These are phyloP conservation scores for Brettanomyces naardenensis DNA, from an alignment of 805 yeast species.

Conservation along the genomic window DNA sequence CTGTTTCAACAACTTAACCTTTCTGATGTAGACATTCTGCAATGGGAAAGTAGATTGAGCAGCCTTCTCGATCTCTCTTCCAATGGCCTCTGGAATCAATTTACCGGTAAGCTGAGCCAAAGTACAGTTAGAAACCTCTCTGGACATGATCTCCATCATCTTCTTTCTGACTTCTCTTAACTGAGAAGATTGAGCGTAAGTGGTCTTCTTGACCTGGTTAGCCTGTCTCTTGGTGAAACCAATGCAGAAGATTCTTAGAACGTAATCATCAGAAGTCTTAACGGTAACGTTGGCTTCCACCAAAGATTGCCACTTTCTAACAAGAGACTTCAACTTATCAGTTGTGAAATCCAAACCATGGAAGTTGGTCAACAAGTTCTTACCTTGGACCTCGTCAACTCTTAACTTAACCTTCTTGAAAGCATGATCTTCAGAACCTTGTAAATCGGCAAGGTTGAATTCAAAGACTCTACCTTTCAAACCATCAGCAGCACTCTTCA, in stretches of 20 bases:
- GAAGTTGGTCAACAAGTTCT: slow-evolving; percentile 98
- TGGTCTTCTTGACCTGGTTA: slow-evolving; percentile 95
- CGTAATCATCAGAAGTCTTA: slow-evolving; percentile 96
- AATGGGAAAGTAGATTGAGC: slow-evolving; percentile 93
- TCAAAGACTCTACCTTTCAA: slow-evolving; percentile 97
- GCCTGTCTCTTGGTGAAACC: slow-evolving; percentile 98
- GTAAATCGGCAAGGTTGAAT: slow-evolving; percentile 93
- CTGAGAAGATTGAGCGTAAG: slow-evolving; percentile 97
- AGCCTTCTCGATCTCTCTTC: slow-evolving; percentile 96
- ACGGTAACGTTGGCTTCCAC: slow-evolving; percentile 98
- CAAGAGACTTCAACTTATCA: slow-evolving; percentile 95
- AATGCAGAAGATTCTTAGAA: slow-evolving; percentile 91
- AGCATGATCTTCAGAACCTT: slow-evolving; percentile 98
- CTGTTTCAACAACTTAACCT: slow-evolving; percentile 96
- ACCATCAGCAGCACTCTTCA: slow-evolving; percentile 96
- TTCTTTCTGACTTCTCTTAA: slow-evolving; percentile 96
- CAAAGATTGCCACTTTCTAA: slow-evolving; percentile 98
- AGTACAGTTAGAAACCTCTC: slow-evolving; percentile 92
- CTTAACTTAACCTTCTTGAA: slow-evolving; percentile 96
- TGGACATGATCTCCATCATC: slow-evolving; percentile 92
- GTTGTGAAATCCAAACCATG: slow-evolving; percentile 98
- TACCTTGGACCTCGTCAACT: slow-evolving; percentile 98
- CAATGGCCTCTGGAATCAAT: slow-evolving; percentile 97
- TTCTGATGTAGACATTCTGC: slow-evolving; percentile 98
- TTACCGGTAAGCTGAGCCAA: slow-evolving; percentile 94